Evolutionary conservation across 2,329 filamentous ascomycete genomes (phyloP), one percentile per base, ranked within the genome.

Genomic region (Atkinsonella hypoxylon): DNA sequence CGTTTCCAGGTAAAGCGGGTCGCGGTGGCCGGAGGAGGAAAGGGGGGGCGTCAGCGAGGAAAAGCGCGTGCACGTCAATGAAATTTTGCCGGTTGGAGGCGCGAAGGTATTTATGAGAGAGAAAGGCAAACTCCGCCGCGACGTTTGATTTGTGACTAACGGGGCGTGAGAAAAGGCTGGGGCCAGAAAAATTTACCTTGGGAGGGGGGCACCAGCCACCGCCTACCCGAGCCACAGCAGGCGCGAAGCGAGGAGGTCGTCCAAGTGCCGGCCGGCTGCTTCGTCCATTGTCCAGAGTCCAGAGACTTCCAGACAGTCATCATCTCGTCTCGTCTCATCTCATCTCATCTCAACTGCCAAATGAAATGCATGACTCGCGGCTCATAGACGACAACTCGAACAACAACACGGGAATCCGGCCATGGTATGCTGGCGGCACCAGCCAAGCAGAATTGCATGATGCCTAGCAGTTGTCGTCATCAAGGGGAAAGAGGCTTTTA

Each of bases 31-130:
- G 43, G 51, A 52, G 47, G 53, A 56, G 56, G 58, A 56, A 55
- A 59, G 54, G 63, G 64, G 62, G 63, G 64, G 62, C 62, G 62
- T 65, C 67, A 67, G 64, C 61, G 65, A 68, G 62, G 65, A 64
- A 70, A 70, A 70, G 67, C 67, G 68, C 68, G 68, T 70, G 67
- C 67, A 70, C 67, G 67, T 70, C 68, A 68, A 66, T 70, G 58
- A 64, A 63, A 61, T 68, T 67, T 66, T 61, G 57, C 65, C 62
- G 66, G 66, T 65, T 61, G 68, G 68, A 68, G 67, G 68, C 67
- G 67, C 67, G 59, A 64, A 68, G 65, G 64, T 70, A 71, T 70
- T 70, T 70, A 70, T 71, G 67, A 70, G 67, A 62, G 66, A 66
- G 60, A 61, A 62, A 62, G 58, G 54, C 59, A 63, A 64, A 59